These are phyloP conservation scores for Cercospora brassicicola DNA, from an alignment of 2,329 filamentous ascomycete genomes.

Conservation along the genomic window DNA sequence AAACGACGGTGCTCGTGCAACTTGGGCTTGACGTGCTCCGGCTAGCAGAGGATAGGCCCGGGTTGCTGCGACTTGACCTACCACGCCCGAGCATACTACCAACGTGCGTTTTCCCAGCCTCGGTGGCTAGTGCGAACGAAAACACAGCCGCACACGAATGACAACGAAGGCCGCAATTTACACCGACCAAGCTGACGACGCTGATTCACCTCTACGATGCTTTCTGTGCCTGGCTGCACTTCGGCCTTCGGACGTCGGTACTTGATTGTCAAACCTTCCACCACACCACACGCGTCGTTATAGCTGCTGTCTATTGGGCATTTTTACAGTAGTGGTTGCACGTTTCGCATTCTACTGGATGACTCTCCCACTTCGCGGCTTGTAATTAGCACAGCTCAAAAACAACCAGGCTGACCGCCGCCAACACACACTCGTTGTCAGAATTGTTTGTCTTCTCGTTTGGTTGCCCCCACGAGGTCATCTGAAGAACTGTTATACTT, in stretches of 20 bases:
- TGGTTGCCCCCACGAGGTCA: not conserved
- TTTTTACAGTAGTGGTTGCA: not conserved
- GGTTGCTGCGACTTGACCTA: too few species aligned
- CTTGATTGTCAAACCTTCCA: constrained; percentile 1
- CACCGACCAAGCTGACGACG: constrained; percentile 4
- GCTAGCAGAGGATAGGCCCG: constrained; percentile 9
- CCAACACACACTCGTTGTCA: constrained; percentile 2
- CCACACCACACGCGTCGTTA: constrained; percentile 1
- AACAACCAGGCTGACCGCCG: constrained; percentile 12
- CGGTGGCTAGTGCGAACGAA: not conserved
- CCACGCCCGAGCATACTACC: not conserved
- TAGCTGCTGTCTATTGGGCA: constrained; percentile 1
- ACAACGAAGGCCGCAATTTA: not conserved
- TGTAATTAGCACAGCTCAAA: constrained; percentile 1
- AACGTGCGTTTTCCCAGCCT: not conserved
- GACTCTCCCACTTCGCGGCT: not conserved
- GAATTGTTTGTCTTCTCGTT: not conserved
- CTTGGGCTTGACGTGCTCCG: not conserved
- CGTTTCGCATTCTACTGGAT: not conserved
- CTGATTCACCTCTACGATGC: not conserved
- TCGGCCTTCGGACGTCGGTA: constrained; percentile 14
- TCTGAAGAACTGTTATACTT: not conserved
- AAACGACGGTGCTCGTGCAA: constrained; percentile 16
- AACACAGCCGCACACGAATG: not conserved
- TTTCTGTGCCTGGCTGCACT: constrained; percentile 8